Evolutionary conservation across 1,284 basidiomycete genomes (phyloP), one percentile per base, ranked within the genome.

Genomic region (Trichosporon sp.): DNA sequence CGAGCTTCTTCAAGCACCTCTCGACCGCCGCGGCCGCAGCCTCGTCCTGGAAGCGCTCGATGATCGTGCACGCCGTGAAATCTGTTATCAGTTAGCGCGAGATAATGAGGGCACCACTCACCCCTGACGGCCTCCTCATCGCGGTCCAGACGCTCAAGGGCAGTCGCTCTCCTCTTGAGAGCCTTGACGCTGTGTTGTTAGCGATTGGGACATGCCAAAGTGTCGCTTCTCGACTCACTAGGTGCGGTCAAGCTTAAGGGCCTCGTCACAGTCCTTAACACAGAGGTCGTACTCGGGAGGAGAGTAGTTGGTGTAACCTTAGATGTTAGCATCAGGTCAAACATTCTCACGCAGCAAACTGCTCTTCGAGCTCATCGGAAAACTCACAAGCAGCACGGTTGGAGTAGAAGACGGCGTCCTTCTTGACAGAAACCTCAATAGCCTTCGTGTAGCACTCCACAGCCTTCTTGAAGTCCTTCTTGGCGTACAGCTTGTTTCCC

Each of bases 351-450:
- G 40, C 19, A 21, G 40, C 40, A 21, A n/a, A n/a, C n/a, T 16
- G 19, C 19, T 44, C 19, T 8, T 11, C 19, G 40, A 32, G 16
- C n/a, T n/a, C 37, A 64, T 60, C 27, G 81, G 2, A 29, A 31
- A 6, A 75, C 88, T 71, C 66, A 92, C 95, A 97, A 65, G 96
- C 96, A 52, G 95, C 95, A 64, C 96, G 89, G 82, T 99, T 99
- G 78, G 91, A 92, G 85, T 89, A 98, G 83, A 91, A 99, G 58
- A 98, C 93, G 32, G 95, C 89, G 76, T 96, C 92, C 29, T 91
- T 88, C 76, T 88, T 88, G 36, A 90, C 89, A 2, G 91, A 85
- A 11, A 92, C 84, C 64, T 88, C 86, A 70, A 98, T 96, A 27
- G 96, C 95, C 76, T 90, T 89, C 29, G 92, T 91, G 85, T 99